Evolutionary conservation across 345 rosid genomes (phyloP).

Genomic region (Garcia nutans): DNA sequence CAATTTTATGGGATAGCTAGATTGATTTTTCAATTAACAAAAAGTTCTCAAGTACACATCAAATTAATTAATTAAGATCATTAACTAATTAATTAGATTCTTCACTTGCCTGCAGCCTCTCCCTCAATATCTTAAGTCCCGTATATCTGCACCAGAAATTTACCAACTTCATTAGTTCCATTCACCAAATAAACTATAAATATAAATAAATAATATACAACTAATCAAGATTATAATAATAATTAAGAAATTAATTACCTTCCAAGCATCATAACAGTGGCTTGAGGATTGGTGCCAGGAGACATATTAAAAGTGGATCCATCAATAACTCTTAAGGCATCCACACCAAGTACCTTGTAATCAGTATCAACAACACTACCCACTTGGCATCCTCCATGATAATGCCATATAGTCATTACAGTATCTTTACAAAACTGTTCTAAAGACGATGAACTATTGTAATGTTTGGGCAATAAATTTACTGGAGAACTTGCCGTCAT

Average conservation of each 20-base stretch:
- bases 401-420: slow-evolving; percentile 38
- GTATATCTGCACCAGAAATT: slow-evolving; percentile 45
- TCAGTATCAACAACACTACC: slow-evolving; percentile 24
- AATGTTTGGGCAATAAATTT: slow-evolving; percentile 24
- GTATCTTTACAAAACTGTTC: slow-evolving; percentile 32
- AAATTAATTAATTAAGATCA: background rate
- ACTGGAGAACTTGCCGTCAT: slow-evolving; percentile 27
- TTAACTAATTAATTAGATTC: slow-evolving; percentile 7
- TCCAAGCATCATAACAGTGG: slow-evolving; percentile 34
- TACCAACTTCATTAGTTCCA: no score
- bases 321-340: slow-evolving; percentile 29
- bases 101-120: slow-evolving; percentile 35
- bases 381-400: slow-evolving; percentile 36
- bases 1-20: background rate
- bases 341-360: slow-evolving; percentile 31
- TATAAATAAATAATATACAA: no score
- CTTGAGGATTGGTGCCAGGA: slow-evolving; percentile 38
- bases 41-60: background rate
- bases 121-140: slow-evolving; percentile 47
- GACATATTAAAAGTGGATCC: slow-evolving; percentile 27
- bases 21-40: background rate
- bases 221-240: no score
- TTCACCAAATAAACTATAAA: background rate
- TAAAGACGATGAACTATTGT: slow-evolving; percentile 13
- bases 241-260: slow-evolving; percentile 9